Evolutionary conservation across 1,139 yeast species (phyloP).

Genomic region (Citeromyces hawaiiensis): DNA sequence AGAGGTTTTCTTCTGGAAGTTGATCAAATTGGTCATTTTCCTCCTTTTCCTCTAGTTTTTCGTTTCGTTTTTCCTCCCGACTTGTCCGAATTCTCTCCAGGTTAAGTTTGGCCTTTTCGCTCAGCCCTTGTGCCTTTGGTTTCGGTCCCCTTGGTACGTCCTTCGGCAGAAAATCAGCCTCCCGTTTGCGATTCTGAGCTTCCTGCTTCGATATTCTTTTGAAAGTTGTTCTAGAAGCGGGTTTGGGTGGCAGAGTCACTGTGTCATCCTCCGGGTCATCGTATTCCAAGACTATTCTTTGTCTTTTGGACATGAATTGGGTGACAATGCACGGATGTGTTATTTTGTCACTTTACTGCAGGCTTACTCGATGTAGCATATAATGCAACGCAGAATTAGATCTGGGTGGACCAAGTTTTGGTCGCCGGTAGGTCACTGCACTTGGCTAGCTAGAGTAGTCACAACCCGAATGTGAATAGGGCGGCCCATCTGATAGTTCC

Average conservation of each 20-base stretch:
- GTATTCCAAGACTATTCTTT: background rate
- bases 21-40: slow-evolving; percentile 4
- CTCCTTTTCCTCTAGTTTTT: slow-evolving; percentile 2
- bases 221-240: slow-evolving; percentile 1
- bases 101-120: slow-evolving; percentile 5
- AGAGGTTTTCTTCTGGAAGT: background rate
- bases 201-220: background rate
- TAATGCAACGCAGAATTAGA: too few species aligned
- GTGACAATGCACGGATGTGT: too few species aligned
- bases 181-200: background rate
- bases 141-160: slow-evolving; percentile 6
- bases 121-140: background rate
- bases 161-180: slow-evolving; percentile 4
- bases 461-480: too few species aligned
- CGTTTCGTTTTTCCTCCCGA: slow-evolving; percentile 4
- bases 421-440: too few species aligned
- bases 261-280: background rate
- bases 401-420: too few species aligned
- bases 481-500: too few species aligned
- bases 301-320: background rate
- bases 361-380: too few species aligned
- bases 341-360: too few species aligned
- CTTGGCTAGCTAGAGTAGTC: too few species aligned
- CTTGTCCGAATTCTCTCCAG: slow-evolving; percentile 6
- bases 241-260: background rate